Evolutionary conservation across 2,329 filamentous ascomycete genomes (phyloP).

Genomic region (Talaromyces sp.): DNA sequence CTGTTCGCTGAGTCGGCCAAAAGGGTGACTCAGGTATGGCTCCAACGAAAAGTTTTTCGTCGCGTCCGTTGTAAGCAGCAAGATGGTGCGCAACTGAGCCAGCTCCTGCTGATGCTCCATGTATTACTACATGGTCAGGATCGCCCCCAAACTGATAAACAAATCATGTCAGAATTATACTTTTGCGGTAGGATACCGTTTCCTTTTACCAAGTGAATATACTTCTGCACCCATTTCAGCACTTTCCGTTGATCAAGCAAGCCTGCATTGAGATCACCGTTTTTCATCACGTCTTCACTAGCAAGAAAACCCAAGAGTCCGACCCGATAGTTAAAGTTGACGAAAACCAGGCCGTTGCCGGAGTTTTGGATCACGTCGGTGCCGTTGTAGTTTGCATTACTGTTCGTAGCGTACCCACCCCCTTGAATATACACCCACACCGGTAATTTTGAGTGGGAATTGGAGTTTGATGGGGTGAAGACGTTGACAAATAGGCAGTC

Average conservation of each 20-base stretch:
- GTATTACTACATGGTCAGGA: slow-evolving; percentile 18
- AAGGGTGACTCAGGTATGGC: slow-evolving; percentile 50
- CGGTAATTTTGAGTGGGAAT: neutral
- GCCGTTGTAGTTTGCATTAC: slow-evolving; percentile 2
- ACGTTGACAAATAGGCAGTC: slow-evolving; percentile 40
- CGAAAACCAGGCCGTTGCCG: slow-evolving; percentile 6
- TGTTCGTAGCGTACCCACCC: neutral
- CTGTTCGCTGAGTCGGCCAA: slow-evolving; percentile 44
- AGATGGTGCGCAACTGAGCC: slow-evolving; percentile 53
- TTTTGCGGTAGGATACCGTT: neutral
- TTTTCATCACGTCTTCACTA: slow-evolving; percentile 40
- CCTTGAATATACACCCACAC: slow-evolving; percentile 6
- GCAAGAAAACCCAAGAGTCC: slow-evolving; percentile 20
- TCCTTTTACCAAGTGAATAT: slow-evolving; percentile 12
- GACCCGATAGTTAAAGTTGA: slow-evolving; percentile 20
- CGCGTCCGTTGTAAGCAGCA: slow-evolving; percentile 43
- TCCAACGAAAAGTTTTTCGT: slow-evolving; percentile 45
- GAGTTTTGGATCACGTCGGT: neutral
- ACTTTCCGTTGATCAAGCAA: slow-evolving; percentile 14
- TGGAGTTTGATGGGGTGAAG: slow-evolving; percentile 25
- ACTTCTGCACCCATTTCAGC: slow-evolving; percentile 19
- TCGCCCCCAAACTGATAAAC: slow-evolving; percentile 27
- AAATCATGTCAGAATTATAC: neutral
- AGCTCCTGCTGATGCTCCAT: slow-evolving; percentile 40
- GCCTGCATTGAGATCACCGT: slow-evolving; percentile 21